Conservation (phyloP, 352 stramenopile genomes). For the Plasmopara viticola region DNA sequence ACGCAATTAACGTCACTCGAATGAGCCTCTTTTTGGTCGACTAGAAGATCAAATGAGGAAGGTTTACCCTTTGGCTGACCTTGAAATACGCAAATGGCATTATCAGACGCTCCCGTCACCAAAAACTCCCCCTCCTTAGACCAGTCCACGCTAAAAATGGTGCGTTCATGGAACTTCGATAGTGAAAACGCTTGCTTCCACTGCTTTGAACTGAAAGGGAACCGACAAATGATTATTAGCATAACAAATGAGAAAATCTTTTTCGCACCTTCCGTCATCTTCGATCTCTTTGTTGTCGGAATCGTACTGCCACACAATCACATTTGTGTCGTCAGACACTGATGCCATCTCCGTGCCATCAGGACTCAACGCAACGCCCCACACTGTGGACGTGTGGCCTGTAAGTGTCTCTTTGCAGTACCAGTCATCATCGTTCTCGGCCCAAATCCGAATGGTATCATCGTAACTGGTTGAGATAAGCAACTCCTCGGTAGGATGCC, state of each 20-base stretch:
- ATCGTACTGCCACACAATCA: constrained; percentile 91
- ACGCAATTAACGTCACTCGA: constrained; percentile 79
- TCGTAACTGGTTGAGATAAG: constrained; percentile 93
- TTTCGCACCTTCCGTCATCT: constrained; percentile 37
- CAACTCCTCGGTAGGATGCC: constrained; percentile 84
- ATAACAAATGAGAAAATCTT: neutral
- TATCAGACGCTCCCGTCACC: constrained; percentile 87
- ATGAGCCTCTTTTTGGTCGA: constrained; percentile 54
- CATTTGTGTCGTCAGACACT: constrained; percentile 86
- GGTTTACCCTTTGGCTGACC: constrained; percentile 13
- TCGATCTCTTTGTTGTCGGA: constrained; percentile 44
- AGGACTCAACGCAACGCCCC: constrained; percentile 83
- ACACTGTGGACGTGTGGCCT: constrained; percentile 93
- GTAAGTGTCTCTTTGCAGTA: constrained; percentile 90
- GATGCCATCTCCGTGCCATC: constrained; percentile 78
- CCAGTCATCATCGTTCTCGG: constrained; percentile 96
- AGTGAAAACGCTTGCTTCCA: constrained; percentile 85
- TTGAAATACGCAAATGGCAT: constrained; percentile 87
- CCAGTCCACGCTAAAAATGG: constrained; percentile 93
- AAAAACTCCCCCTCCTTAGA: constrained; percentile 79
- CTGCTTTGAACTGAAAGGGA: constrained; percentile 34
- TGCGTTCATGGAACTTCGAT: constrained; percentile 78
- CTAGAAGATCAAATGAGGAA: constrained; percentile 56
- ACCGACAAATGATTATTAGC: neutral
- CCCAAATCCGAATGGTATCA: constrained; percentile 94